Base-by-base conservation (phyloP, 768 basidiomycete species). In the Lactifluus hygrophoroides region DNA sequence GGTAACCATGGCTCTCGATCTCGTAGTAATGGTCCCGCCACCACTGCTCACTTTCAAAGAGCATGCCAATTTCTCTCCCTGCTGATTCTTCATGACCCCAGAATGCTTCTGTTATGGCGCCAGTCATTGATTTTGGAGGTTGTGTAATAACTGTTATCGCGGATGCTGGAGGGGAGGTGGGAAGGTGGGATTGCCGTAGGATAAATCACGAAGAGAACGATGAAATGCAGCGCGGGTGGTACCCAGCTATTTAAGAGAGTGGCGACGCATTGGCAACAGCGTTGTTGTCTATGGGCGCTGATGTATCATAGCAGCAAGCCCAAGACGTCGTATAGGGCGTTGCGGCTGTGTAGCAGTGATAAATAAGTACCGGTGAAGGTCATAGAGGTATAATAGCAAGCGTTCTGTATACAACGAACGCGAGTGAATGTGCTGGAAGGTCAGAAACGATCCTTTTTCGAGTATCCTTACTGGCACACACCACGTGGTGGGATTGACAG, bases 21-120 rank as follows among this genome's bases (percentile, higher is more conserved):
- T 49, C 44, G 21, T 14, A n/a, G 50, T 61, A 61, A 9, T 45
- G 44, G 16, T 61, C 37, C 2, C 45, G n/a, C 60, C 60, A 45
- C 54, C 54, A 60, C 2, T 32, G 13, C 43, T 60, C 58, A 38
- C 48, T 55, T 27, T 32, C 43, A 34, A 58, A 56, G 23, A 56
- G 37, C 21, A 30, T 49, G 42, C 58, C 52, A 27, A 55, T 28
- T 23, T 55, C 40, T 19, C 51, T 47, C 16, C 9, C 17, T 5
- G 13, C 7, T 27, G 7, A 30, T 16, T 25, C 34, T 30, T 9
- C 34, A 17, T 44, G 50, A 5, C 5, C 3, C n/a, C 45, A 28
- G 30, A 4, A 3, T 21, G 42, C 11, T 23, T 43, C 14, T 16
- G 11, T 14, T 43, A 42, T 21, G 30, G 9, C 13, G 27, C 34